Base-by-base conservation (phyloP, 495 filamentous ascomycete genomes). In the Neurospora africana region DNA sequence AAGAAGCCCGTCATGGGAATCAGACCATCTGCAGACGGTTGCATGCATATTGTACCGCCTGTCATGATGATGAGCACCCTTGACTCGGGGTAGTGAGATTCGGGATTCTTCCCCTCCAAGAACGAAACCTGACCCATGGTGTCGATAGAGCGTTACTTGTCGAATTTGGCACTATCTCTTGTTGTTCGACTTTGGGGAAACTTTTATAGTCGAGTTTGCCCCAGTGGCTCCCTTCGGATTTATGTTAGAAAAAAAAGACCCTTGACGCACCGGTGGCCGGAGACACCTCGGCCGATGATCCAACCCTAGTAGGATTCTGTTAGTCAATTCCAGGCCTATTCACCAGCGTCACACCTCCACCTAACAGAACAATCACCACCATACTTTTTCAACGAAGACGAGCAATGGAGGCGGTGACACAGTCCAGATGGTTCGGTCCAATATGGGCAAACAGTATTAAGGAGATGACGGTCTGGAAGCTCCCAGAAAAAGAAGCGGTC, bases 1-100 rank as follows among this genome's bases (percentile, higher is more conserved):
- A 97, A 86, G 77, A 99, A 99, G 0, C 92, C 93, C 76, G 88
- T 84, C 17, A 92, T 92, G 23, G 93, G 91, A 10, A 91, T 80
- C 70, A 91, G 84, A 9, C 89, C 91, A 68, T 89, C 86, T 0
- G 86, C 84, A 4, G 89, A 91, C 15, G 85, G 87, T 77, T 88
- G 87, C 95, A 99, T 99, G 81, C 94, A 98, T 71, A 99, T 98
- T 2, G 95, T 98, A 23, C 95, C 95, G 67, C 95, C 94, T 17
- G 94, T 97, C 87, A 95, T 95, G 82, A 97, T 92, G 73, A 97
- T 91, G 71, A 97, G 84, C 9, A 97, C 92, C 71, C 93, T 85
- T 0, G 92, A 92, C 79, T 97, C 94, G 1, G 88, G 88, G 72
- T 81, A 83, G 37, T 74, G 80, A 40, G 79, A 47, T 69, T 79